Percentiles rank a stretch among this genome's conserved stretches.
Conservation (phyloP, 768 basidiomycete species). For the Lactarius quietus region DNA sequence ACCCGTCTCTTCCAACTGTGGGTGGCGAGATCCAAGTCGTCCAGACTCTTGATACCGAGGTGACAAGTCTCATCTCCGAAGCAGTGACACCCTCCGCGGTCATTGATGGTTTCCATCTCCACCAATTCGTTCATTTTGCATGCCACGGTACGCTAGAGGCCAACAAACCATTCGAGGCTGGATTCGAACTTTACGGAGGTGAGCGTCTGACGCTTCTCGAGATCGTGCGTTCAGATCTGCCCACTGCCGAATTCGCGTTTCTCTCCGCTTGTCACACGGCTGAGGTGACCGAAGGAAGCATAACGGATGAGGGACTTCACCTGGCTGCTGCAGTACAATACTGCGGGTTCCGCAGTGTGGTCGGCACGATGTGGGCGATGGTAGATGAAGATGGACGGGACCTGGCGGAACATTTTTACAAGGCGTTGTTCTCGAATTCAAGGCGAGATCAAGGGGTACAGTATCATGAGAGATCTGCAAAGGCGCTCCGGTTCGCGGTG, state of each 20-base stretch:
- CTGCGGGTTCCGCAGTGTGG: background rate
- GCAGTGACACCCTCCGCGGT: background rate
- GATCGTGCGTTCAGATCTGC: too few relatives aligned
- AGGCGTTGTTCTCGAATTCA: background rate
- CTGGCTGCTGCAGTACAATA: background rate
- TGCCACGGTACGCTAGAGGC: background rate
- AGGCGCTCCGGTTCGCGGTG: too few relatives aligned
- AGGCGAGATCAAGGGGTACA: too few relatives aligned
- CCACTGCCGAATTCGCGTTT: too few relatives aligned
- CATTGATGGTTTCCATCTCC: background rate
- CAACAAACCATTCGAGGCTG: background rate
- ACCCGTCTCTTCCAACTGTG: background rate
- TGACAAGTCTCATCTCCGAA: background rate
- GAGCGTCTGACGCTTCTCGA: too few relatives aligned
- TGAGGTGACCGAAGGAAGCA: too few relatives aligned
- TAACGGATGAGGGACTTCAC: too few relatives aligned
- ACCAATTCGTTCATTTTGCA: background rate
- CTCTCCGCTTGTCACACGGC: background rate
- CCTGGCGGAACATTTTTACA: background rate
- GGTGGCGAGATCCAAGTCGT: background rate
- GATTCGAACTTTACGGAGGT: background rate
- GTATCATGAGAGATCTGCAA: too few relatives aligned
- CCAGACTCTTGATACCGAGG: background rate
- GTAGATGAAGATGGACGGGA: background rate
- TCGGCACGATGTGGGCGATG: conserved; percentile 6